Evolutionary conservation across 208 protist species (phyloP).

Genomic region (Trypanosoma congolense): DNA sequence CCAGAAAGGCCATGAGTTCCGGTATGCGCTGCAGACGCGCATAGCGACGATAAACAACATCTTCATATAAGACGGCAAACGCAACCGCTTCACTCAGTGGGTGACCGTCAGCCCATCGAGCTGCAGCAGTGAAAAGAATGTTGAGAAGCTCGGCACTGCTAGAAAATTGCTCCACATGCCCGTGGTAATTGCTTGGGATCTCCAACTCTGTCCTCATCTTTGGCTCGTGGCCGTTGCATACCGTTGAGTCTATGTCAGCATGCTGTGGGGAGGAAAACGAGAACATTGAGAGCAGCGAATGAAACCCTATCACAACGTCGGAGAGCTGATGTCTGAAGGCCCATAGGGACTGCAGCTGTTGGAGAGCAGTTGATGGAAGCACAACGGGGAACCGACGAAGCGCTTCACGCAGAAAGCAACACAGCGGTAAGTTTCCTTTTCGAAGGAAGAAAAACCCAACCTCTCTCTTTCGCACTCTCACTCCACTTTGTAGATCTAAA

Average conservation of each 20-base stretch:
- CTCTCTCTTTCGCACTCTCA: constrained; percentile 23
- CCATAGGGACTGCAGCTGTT: constrained; percentile 51
- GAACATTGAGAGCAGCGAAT: constrained; percentile 52
- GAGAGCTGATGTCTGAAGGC: constrained; percentile 45
- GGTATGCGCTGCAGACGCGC: constrained; percentile 41
- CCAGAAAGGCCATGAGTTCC: constrained; percentile 22
- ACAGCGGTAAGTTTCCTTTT: constrained; percentile 51
- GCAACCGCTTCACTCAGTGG: constrained; percentile 34
- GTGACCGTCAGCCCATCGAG: constrained; percentile 28
- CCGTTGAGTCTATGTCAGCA: background rate
- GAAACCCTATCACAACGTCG: constrained; percentile 47
- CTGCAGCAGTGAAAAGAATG: constrained; percentile 31
- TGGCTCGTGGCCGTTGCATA: too few relatives aligned
- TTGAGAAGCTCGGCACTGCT: constrained; percentile 44
- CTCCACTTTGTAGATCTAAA: constrained; percentile 6
- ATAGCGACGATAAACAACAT: constrained; percentile 32
- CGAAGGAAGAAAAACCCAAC: constrained; percentile 53
- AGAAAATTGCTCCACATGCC: constrained; percentile 1
- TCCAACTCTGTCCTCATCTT: too few relatives aligned
- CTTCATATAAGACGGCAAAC: constrained; percentile 62
- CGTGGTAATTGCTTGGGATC: background rate
- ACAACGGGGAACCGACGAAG: constrained; percentile 62
- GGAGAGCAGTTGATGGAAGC: constrained; percentile 29
- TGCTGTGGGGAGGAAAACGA: constrained; percentile 5
- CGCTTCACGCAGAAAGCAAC: constrained; percentile 54